Percentiles rank a stretch among this genome's conserved stretches.
Evolutionary conservation across 306 rosid species (phyloP).

Genomic region (Cucumis hystrix): DNA sequence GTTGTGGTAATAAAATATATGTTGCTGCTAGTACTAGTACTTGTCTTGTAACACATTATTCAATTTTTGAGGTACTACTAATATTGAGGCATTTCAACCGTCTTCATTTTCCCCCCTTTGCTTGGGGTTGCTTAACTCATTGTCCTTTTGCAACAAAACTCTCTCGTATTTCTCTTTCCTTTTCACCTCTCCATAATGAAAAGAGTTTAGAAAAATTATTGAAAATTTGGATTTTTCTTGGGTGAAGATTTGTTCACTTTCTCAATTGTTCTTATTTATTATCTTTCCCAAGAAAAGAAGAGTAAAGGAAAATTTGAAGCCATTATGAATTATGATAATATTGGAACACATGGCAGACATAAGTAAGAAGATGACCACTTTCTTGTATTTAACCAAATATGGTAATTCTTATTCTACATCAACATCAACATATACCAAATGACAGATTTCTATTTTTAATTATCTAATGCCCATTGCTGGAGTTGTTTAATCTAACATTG

Average conservation of each 20-base stretch:
- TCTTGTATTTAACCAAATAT: not conserved
- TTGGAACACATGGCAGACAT: not conserved
- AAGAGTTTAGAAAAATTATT: not conserved
- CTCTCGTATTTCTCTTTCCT: not conserved
- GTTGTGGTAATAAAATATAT: not conserved
- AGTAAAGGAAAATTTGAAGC: not conserved
- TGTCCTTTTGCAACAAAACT: constrained; percentile 15
- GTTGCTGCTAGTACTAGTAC: not conserved
- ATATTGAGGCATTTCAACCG: constrained; percentile 3
- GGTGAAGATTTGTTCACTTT: not conserved
- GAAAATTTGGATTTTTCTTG: not conserved
- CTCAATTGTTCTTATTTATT: not conserved
- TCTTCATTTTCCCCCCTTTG: constrained; percentile 15
- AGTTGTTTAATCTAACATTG: no score
- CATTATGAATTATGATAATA: not conserved
- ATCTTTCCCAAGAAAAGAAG: not conserved
- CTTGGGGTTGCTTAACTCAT: constrained; percentile 8
- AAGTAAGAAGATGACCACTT: not conserved
- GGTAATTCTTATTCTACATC: not conserved
- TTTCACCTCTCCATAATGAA: no score
- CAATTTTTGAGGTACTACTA: constrained; percentile 18
- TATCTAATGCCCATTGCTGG: not conserved
- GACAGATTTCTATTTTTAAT: not conserved
- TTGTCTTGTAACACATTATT: constrained; percentile 5
- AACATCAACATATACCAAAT: not conserved